Evolutionary conservation across 352 stramenopile species (phyloP), one percentile per base, ranked within the genome.

Genomic region (Phytophthora europaea): DNA sequence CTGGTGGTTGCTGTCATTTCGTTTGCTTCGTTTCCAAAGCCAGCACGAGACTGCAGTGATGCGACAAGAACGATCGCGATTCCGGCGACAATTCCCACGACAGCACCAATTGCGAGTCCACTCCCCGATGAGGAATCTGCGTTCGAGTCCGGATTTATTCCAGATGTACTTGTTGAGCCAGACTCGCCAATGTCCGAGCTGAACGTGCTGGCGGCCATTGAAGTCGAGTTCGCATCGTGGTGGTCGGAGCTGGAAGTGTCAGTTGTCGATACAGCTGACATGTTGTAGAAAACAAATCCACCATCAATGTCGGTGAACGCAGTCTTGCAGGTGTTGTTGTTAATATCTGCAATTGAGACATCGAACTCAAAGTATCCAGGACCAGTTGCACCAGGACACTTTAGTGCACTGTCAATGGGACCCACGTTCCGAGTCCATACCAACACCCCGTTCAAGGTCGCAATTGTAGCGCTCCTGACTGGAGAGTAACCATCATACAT

Each of bases 281-380:
- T 38, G 22, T 54, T 67, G 61, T 67, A 67, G 34, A 67, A 60
- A 20, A 61, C 18, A 31, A 67, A 60, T 53, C 26, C 51, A 6
- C 61, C 61, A 23, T 15, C 50, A n/a, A 61, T 70, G 18, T 34
- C 45, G 16, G 20, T n/a, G 33, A 48, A 61, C 16, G 45, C 18
- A 9, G 13, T 61, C 3, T 61, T 33, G 18, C 54, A 61, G 4
- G 5, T 20, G 10, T 20, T 34, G 22, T 4, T 31, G 54, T 61
- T 61, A 48, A 61, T 61, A 10, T 50, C n/a, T 10, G 63, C 33
- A 9, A 43, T 38, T 16, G 63, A 15, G 16, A 64, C 53, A 23
- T 59, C 40, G 31, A 70, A 70, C 28, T 70, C 53, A 33, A 45
- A 52, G 43, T 64, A 70, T 8, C 18, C 53, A 6, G 13, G 10